Base-by-base conservation (phyloP, 2,329 filamentous ascomycete genomes). In the Malbranchea cinnamomea region DNA sequence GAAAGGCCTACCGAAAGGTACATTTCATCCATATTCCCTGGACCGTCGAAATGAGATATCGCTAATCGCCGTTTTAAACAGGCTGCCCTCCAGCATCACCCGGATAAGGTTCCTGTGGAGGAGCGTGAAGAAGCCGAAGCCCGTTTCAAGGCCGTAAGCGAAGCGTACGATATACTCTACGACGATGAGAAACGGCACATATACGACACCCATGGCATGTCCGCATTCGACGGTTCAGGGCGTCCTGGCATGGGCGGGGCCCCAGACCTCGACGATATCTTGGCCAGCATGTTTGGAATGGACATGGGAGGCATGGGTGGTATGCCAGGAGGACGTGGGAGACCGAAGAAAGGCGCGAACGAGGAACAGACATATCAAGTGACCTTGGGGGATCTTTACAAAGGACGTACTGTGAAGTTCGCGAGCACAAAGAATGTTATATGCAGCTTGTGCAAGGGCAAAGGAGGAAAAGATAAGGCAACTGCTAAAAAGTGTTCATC, bases 351-450 rank as follows among this genome's bases (percentile, higher is more conserved):
- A 18, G 38, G 37, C 4, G 31, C 35, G 14, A 37, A 39, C 23
- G 38, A 41, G 20, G 38, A 37, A 12, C 34, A 41, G 15, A 17
- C 31, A 10, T 95, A 98, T 59, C 76, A 84, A 52, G 81, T 95
- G 34, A 79, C 74, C 2, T 61, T 98, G 36, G 89, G 95, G 54
- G 89, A 98, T 56, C 67, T 98, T 18, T 98, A 95, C 68, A 94
- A 92, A 61, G 89, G 89, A 47, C 94, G 95, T 67, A 94, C 89
- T 1, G 89, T 92, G 49, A 89, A 91, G 60, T 94, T 98, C 53
- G 76, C 83, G 6, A 89, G 81, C 48, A 91, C 85, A 48, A 95
- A 95, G 64, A 87, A 93, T 49, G 71, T 94, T 37, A 66, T 93
- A 37, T 98, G 89, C 59, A 68, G 68, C 35, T 68, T 74, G 45